Conservation (phyloP, 768 basidiomycete species). For the Kwoniella sp. region DNA sequence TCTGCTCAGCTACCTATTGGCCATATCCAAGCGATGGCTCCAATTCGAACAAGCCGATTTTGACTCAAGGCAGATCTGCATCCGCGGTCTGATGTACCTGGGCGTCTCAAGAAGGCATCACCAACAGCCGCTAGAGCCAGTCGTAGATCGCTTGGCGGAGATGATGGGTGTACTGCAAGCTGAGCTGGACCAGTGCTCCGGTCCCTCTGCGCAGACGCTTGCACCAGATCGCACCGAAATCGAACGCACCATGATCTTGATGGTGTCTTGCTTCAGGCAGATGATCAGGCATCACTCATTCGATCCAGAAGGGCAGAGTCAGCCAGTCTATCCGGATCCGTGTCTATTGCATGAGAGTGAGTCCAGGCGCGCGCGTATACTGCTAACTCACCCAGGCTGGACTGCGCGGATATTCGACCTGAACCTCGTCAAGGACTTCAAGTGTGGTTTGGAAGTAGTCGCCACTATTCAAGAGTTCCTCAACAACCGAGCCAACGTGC, state of each 20-base stretch:
- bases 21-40: constrained; percentile 65
- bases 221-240: constrained; percentile 35
- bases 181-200: constrained; percentile 51
- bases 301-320: constrained; percentile 24
- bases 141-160: constrained; percentile 63
- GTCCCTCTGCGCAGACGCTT: constrained; percentile 4
- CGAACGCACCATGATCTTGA: constrained; percentile 54
- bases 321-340: constrained; percentile 61
- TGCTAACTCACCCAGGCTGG: constrained; percentile 55
- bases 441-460: constrained; percentile 59
- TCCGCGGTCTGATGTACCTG: constrained; percentile 71
- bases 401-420: constrained; percentile 57
- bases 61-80: constrained; percentile 63
- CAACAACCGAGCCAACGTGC: constrained; percentile 55
- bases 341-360: constrained; percentile 58
- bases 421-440: constrained; percentile 54
- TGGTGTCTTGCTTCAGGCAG: constrained; percentile 60
- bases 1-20: constrained; percentile 56
- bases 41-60: constrained; percentile 64
- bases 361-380: constrained; percentile 27
- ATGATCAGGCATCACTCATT: constrained; percentile 55
- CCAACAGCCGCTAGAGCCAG: constrained; percentile 55
- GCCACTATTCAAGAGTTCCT: constrained; percentile 62
- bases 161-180: constrained; percentile 58
- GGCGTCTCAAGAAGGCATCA: constrained; percentile 61